These are phyloP conservation scores for Hydrangea macrophylla DNA, from an alignment of 148 eudicot genomes.

Conservation along the genomic window DNA sequence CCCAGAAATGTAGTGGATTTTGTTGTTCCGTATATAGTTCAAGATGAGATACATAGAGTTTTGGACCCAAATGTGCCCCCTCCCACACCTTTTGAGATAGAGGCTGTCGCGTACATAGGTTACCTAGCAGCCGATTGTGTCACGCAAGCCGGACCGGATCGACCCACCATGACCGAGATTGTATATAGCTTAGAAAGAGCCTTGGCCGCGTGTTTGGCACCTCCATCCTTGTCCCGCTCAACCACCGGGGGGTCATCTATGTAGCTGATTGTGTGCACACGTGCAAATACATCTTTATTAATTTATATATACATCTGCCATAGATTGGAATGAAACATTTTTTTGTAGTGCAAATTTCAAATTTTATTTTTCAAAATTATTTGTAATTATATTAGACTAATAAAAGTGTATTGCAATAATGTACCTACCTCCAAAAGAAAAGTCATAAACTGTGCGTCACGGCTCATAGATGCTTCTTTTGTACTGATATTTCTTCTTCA, in stretches of 20 bases:
- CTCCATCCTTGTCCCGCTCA: conserved; percentile 34
- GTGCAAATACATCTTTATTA: not conserved
- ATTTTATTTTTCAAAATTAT: too few relatives aligned
- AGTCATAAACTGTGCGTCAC: not conserved
- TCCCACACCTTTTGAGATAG: conserved; percentile 78
- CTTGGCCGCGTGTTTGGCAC: conserved; percentile 45
- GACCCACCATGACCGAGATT: conserved; percentile 74
- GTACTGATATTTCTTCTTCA: not conserved
- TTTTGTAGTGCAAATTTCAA: too few relatives aligned
- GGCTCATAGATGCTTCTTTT: not conserved
- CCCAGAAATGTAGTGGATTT: conserved; percentile 78
- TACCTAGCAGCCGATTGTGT: conserved; percentile 74
- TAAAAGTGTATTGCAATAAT: not conserved
- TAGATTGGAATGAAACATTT: not conserved
- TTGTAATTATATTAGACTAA: not conserved
- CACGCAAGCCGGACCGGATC: conserved; percentile 34
- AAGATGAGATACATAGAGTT: conserved; percentile 64
- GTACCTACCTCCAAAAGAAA: not conserved
- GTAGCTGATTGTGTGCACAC: not conserved
- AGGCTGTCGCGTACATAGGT: conserved; percentile 62
- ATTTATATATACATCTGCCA: not conserved
- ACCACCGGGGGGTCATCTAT: conserved; percentile 31
- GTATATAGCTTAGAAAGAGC: conserved; percentile 65
- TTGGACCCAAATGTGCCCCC: conserved; percentile 60
- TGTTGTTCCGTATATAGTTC: conserved; percentile 48